These are phyloP conservation scores for Saccharomyces eubayanus DNA, from an alignment of 805 yeast genomes.

Conservation along the genomic window DNA sequence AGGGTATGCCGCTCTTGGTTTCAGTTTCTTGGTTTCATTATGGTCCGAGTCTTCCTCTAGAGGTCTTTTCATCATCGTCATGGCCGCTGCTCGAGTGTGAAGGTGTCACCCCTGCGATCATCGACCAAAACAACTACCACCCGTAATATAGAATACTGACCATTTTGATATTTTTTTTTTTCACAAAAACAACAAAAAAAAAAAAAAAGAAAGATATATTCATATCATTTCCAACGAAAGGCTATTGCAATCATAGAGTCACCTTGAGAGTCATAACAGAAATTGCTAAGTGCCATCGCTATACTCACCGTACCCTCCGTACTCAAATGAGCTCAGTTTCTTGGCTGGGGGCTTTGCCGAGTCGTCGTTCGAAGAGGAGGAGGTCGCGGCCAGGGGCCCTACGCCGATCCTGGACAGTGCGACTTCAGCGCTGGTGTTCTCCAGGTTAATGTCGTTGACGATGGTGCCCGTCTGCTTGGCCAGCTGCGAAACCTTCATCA, in stretches of 20 bases:
- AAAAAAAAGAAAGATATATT: not conserved
- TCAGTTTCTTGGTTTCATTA: conserved; percentile 4
- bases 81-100: not conserved
- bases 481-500: conserved; percentile 49
- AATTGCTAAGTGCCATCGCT: conserved; percentile 11
- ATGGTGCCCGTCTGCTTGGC: conserved; percentile 39
- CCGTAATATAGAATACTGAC: not conserved
- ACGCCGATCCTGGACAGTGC: conserved; percentile 75
- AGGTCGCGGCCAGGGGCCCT: conserved; percentile 45
- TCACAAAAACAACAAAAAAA: not conserved
- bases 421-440: conserved; percentile 70
- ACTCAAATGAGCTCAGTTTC: conserved; percentile 30
- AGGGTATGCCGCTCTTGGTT: not conserved
- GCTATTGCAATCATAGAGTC: not conserved
- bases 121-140: not conserved
- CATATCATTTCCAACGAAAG: not conserved
- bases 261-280: not conserved
- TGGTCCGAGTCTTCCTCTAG: not conserved
- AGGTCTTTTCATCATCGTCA: not conserved
- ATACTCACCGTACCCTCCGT: conserved; percentile 35
- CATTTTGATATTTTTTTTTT: not conserved
- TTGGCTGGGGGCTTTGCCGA: not conserved
- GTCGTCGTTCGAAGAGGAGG: not conserved
- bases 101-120: not conserved
- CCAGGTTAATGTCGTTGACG: conserved; percentile 36